Evolutionary conservation across 257 asterid species (phyloP), one percentile per base, ranked within the genome.

Genomic region (Mitragyna speciosa): DNA sequence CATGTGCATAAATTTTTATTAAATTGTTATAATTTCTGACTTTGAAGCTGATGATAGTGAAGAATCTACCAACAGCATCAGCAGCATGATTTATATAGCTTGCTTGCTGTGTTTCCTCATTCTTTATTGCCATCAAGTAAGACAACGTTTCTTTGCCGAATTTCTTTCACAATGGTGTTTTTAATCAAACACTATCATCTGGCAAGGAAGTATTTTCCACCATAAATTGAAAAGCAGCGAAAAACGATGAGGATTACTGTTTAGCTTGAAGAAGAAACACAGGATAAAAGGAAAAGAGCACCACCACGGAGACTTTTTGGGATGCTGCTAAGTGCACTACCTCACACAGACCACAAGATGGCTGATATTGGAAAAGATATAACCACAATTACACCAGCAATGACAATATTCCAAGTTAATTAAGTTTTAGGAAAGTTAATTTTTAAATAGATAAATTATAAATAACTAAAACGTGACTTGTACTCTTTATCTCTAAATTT

Each of bases 241-340:
- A 58, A 58, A 24, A 58, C 28, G 24, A 58, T 58, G 65, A 58
- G 65, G 6, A 65, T 30, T 65, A 12, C 41, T 65, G 19, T 41
- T 41, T 70, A 14, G 31, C n/a, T 9, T 22, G 10, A 70, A 49
- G 19, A 52, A n/a, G n/a, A 45, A 59, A 54, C 2, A 58, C 28
- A 58, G 15, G 31, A 31, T 24, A 22, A 24, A 28, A 7, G 2
- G 12, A 59, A 6, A 26, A 61, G 61, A 61, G 26, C 1, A 8
- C 12, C 72, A 76, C 72, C 79, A 41, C 71, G 26, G 79, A 61
- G 79, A 76, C 0, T 61, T 61, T 76, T 26, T 6, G 10, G 79
- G 79, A 49, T 22, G 61, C 61, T 19, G 43, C 14, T 24, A 28
- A 71, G 47, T 26, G 75, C 41, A 71, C 12, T 30, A 59, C 58